Evolutionary conservation across 2,329 filamentous ascomycete species (phyloP).

Genomic region (Alternaria angustiovoidea): DNA sequence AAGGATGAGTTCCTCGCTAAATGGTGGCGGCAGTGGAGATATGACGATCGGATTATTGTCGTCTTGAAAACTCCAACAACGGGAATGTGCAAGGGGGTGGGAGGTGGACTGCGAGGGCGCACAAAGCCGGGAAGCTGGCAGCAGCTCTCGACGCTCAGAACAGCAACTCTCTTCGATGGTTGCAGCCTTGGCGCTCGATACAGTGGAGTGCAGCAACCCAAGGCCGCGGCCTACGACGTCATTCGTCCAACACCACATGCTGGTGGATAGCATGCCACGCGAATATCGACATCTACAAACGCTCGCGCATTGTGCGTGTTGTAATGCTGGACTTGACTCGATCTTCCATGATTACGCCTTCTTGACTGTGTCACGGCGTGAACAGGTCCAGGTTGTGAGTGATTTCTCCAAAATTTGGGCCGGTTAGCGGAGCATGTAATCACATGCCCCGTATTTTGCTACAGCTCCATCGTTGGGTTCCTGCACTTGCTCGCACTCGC

Average conservation of each 20-base stretch:
- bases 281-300: background rate
- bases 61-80: conserved; percentile 9
- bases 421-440: conserved; percentile 18
- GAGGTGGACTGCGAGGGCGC: conserved; percentile 8
- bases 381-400: conserved; percentile 7
- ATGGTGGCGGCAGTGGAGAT: conserved; percentile 43
- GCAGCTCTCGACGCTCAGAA: conserved; percentile 11
- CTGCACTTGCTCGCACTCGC: conserved; percentile 25
- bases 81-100: conserved; percentile 2
- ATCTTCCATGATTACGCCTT: background rate
- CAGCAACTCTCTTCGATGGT: conserved; percentile 8
- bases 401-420: conserved; percentile 7
- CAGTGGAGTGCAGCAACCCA: conserved; percentile 12
- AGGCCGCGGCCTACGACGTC: conserved; percentile 25
- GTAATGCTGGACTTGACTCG: background rate
- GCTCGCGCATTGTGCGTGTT: background rate
- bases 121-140: conserved; percentile 14
- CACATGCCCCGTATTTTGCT: conserved; percentile 19
- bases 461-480: conserved; percentile 13
- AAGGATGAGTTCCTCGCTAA: conserved; percentile 44
- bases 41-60: conserved; percentile 28
- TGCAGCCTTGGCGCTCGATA: conserved; percentile 15
- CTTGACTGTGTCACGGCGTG: background rate
- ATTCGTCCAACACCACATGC: conserved; percentile 8
- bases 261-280: conserved; percentile 2